Base-by-base conservation (phyloP, 1,284 basidiomycete genomes). In the Limonomyces culmigenus region DNA sequence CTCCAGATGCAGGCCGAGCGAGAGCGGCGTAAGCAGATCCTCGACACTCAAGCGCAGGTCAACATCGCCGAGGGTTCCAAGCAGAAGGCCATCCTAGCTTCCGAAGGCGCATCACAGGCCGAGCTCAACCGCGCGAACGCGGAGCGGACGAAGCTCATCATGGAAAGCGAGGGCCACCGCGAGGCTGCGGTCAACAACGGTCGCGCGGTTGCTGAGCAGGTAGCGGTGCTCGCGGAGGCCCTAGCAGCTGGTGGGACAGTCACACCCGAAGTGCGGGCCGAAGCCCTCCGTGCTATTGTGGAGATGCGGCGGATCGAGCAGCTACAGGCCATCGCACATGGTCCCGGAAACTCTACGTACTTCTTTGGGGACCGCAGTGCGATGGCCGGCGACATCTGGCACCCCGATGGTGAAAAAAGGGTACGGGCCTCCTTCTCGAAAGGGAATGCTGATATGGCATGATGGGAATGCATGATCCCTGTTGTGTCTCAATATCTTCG, bases 1-100 rank as follows among this genome's bases (percentile, higher is more conserved):
- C 54, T 69, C 6, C 65, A 67, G 46, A 68, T 69, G 65, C 63
- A 67, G 45, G 67, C 67, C 1, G 67, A 70, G 41, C 49, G 67
- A 21, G 66, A 69, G 40, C 45, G 67, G 13, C 52, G 66, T 18
- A 69, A 69, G 42, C 65, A 69, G 41, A 54, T 69, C 10, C 51
- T 70, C n/a, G 66, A 70, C 42, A 70, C 67, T 0, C 61, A 67
- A 43, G 66, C 67, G 0, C 60, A 63, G 39, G 61, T 70, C 40
- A 70, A 70, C 42, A 55, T 70, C 19, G 66, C 67, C 1, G 67
- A 70, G 44, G 67, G 67, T 8, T 57, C 65, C 35, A 70, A 70
- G 42, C 64, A 68, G 42, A 54, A 61, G 11, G 58, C 60, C 5
- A 69, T 70, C 40, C 47, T 69, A 31, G 64, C 67, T 47, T 63